Evolutionary conservation across 1,284 basidiomycete genomes (phyloP), one percentile per base, ranked within the genome.

Genomic region (Afroboletus lepidellus): DNA sequence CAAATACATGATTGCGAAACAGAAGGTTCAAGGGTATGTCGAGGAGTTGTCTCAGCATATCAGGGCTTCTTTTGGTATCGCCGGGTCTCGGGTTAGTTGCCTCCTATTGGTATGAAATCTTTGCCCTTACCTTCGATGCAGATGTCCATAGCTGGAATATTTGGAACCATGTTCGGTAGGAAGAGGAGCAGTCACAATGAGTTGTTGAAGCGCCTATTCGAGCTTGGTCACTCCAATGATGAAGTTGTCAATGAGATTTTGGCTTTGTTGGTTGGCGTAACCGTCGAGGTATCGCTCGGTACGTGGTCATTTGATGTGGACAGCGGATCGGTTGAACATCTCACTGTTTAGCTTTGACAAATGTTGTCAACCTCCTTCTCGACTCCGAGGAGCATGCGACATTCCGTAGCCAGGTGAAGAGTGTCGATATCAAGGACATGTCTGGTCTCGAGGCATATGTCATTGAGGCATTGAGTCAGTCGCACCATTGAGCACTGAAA

Each of bases 261-360:
- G 30, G 86, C 87, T n/a, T 67, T 92, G 27, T 72, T 90, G 69
- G 78, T 90, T 48, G 79, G 80, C 21, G 72, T 80, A 4, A 81
- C 83, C 5, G 83, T 84, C 12, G 87, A 90, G 69, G 66, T 90
- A 37, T 80, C 84, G 15, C 75, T 91, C 54, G 78, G 87, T 83
- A 59, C 32, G 78, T 37, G 13, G 42, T 43, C 2, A 3, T 34
- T 46, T 23, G n/a, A 46, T 38, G 9, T 38, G 13, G 32, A 29
- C 3, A 6, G 24, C 41, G 16, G 8, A 27, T 42, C 29, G 20
- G 16, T 37, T 49, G 60, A 24, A 57, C 30, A 34, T 41, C 32
- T 44, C 18, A 32, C 33, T 46, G n/a, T 74, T 27, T 49, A 78
- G 80, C 73, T 4, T 60, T 80, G 54, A 72, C 76, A 41, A 74